Evolutionary conservation across 371 early-diverging fungal genomes (phyloP), one percentile per base, ranked within the genome.

Genomic region (Mucor velutinosus): DNA sequence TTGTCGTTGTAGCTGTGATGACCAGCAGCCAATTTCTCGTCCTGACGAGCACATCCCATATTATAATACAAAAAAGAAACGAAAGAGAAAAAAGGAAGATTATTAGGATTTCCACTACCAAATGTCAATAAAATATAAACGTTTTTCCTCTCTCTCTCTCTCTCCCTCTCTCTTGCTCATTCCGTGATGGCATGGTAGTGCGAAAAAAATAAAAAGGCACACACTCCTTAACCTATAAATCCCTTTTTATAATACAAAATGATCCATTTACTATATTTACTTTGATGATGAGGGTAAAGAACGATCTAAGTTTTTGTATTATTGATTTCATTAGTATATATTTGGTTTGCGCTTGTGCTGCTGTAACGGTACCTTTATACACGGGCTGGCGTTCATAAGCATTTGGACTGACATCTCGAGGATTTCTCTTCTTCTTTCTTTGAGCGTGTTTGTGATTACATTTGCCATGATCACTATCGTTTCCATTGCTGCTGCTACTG

Each of bases 361-460:
- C 8, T 58, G 30, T n/a, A n/a, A n/a, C n/a, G n/a, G 56, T 65
- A 77, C 78, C 66, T 62, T 78, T 86, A 71, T 86, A 86, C 61
- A 81, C 82, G 7, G 90, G 90, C 76, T 87, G 84, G 15, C 87
- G 81, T 72, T 92, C 92, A 63, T 92, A 92, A 7, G 86, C 91
- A 72, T 91, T 92, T n/a, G 86, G 77, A 41, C 84, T 87, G 10
- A 76, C 78, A 65, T 81, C 80, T 75, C 82, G 75, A 37, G 83
- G 83, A 49, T 80, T 78, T 39, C 67, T 67, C 73, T 79, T 73
- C 65, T 76, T 78, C 11, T 65, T 64, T 23, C 65, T 62, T 25
- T 69, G 61, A 3, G 35, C 3, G 58, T 71, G 80, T 33, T 64
- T 70, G 39, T 71, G 77, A 12, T 71, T 64, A 55, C 76, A 76